Percentiles rank a stretch among this genome's conserved stretches.
Evolutionary conservation across 169 alveolate species (phyloP).

Genomic region (Cryptosporidium felis): DNA sequence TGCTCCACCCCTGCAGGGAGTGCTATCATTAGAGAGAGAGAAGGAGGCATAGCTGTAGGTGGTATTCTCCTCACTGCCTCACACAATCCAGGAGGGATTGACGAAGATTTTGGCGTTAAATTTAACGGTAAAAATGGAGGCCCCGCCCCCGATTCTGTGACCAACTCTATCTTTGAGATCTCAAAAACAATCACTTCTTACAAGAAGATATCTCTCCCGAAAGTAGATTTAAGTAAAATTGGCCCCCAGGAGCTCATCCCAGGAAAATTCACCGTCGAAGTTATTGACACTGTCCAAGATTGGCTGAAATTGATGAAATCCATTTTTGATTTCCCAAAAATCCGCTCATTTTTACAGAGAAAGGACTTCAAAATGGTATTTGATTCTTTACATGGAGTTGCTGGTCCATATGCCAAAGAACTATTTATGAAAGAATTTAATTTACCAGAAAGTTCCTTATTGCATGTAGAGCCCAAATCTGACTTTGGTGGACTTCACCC

Average conservation of each 20-base stretch:
- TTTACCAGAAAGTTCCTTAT: slow-evolving; percentile 71
- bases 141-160: slow-evolving; percentile 88
- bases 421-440: slow-evolving; percentile 86
- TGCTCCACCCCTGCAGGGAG: slow-evolving; percentile 94
- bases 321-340: slow-evolving; percentile 87
- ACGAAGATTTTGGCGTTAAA: slow-evolving; percentile 94
- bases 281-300: slow-evolving; percentile 86
- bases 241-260: slow-evolving; percentile 72
- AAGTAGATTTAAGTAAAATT: slow-evolving; percentile 65
- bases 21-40: slow-evolving; percentile 87
- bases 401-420: slow-evolving; percentile 91
- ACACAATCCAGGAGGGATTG: slow-evolving; percentile 96
- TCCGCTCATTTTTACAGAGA: slow-evolving; percentile 79
- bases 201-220: slow-evolving; percentile 66
- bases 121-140: slow-evolving; percentile 92
- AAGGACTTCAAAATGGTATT: slow-evolving; percentile 85
- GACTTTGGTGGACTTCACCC: slow-evolving; percentile 89
- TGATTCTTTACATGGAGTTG: slow-evolving; percentile 92
- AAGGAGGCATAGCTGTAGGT: slow-evolving; percentile 86
- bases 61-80: slow-evolving; percentile 93
- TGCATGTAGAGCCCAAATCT: slow-evolving; percentile 70
- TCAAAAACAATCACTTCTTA: slow-evolving; percentile 75
- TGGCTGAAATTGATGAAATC: slow-evolving; percentile 85
- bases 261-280: slow-evolving; percentile 79
- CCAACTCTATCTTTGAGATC: slow-evolving; percentile 81